Evolutionary conservation across 495 filamentous ascomycete species (phyloP).

Genomic region (Xylaria curta): DNA sequence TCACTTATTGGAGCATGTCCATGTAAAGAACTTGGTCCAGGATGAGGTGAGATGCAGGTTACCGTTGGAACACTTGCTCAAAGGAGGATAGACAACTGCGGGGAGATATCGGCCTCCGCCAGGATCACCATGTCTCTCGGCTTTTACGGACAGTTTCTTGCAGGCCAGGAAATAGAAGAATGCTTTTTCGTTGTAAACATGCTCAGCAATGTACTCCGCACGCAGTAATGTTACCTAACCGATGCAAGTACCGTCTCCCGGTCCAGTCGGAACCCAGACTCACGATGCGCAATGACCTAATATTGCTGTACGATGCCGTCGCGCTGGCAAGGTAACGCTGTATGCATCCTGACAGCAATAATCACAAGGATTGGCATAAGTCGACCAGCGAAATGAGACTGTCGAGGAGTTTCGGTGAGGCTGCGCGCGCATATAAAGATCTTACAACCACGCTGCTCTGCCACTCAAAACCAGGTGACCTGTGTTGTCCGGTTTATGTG

Average conservation of each 20-base stretch:
- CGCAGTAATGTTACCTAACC: slow-evolving; percentile 8
- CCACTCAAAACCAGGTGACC: not conserved
- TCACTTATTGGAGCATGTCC: not conserved
- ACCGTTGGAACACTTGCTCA: not conserved
- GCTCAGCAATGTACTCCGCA: not conserved
- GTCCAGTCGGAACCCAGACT: not conserved
- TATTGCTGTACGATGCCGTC: not conserved
- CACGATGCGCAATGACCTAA: not conserved
- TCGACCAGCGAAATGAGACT: not conserved
- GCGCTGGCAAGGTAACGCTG: not conserved
- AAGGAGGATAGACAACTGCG: slow-evolving; percentile 10
- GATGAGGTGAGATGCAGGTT: not conserved
- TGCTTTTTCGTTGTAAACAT: not conserved
- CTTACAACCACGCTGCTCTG: not conserved
- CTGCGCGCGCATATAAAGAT: not conserved
- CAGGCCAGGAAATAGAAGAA: not conserved
- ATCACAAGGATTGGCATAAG: not conserved
- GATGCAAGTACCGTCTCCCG: slow-evolving; percentile 4
- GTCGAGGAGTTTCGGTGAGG: not conserved
- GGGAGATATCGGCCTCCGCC: not conserved
- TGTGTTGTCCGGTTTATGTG: not conserved
- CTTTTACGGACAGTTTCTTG: not conserved
- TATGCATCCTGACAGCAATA: not conserved
- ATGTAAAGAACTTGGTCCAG: not conserved
- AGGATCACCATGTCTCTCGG: not conserved